Evolutionary conservation across 2,329 filamentous ascomycete genomes (phyloP).

Genomic region (Clonostachys rosea): DNA sequence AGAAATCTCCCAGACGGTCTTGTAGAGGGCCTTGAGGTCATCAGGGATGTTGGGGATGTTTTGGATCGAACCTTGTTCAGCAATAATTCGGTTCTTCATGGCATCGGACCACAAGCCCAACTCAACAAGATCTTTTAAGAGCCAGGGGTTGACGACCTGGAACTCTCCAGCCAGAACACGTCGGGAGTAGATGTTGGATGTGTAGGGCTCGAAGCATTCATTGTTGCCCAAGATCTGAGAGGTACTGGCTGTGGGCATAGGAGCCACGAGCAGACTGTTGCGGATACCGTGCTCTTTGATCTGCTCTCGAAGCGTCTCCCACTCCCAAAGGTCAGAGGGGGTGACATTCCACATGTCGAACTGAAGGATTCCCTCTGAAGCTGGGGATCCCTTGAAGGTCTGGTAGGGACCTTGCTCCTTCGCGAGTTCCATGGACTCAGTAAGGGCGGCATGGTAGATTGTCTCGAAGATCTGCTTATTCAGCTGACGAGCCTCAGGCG

Average conservation of each 20-base stretch:
- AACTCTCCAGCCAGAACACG: slow-evolving; percentile 97
- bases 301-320: slow-evolving; percentile 81
- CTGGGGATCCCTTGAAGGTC: slow-evolving; percentile 88
- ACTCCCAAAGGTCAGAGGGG: slow-evolving; percentile 94
- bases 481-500: slow-evolving; percentile 84
- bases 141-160: slow-evolving; percentile 98
- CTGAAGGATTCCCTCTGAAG: slow-evolving; percentile 92
- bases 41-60: slow-evolving; percentile 95
- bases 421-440: slow-evolving; percentile 82
- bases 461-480: slow-evolving; percentile 99
- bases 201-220: slow-evolving; percentile 99
- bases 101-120: slow-evolving; percentile 98
- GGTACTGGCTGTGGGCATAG: slow-evolving; percentile 96
- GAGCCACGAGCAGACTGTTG: slow-evolving; percentile 91
- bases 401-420: slow-evolving; percentile 80
- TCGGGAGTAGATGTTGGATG: slow-evolving; percentile 98
- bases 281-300: slow-evolving; percentile 91
- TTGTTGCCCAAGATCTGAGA: slow-evolving; percentile 99
- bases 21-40: slow-evolving; percentile 96
- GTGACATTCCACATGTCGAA: slow-evolving; percentile 99
- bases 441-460: slow-evolving; percentile 94
- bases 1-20: slow-evolving; percentile 99
- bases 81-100: slow-evolving; percentile 99
- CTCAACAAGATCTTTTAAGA: slow-evolving; percentile 96
- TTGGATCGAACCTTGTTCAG: slow-evolving; percentile 92